Conservation (phyloP, 805 yeast species). For the Wickerhamiella occidentalis region DNA sequence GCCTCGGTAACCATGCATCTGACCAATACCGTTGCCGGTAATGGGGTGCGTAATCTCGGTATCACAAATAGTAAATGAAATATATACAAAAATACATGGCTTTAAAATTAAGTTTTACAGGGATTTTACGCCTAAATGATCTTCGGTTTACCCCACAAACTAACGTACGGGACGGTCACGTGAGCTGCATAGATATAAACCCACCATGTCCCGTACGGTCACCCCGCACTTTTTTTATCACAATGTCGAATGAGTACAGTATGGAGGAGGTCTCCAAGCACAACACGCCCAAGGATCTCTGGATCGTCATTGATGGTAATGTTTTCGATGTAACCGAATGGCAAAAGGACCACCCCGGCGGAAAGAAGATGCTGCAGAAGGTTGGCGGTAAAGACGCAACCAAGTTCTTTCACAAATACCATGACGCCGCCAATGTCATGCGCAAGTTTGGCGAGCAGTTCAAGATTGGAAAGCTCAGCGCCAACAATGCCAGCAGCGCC, state of each 20-base stretch:
- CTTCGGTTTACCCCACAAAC: neutral
- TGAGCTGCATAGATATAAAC: slow-evolving; percentile 1
- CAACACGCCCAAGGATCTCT: slow-evolving; percentile 60
- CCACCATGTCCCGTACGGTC: neutral
- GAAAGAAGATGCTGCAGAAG: slow-evolving; percentile 57
- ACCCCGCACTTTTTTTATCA: slow-evolving; percentile 3
- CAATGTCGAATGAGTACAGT: slow-evolving; percentile 15
- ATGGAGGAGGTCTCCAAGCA: slow-evolving; percentile 52
- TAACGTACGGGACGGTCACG: neutral
- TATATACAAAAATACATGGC: neutral
- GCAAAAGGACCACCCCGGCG: slow-evolving; percentile 70
- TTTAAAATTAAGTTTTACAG: neutral
- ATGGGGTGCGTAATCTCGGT: neutral
- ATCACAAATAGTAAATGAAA: neutral
- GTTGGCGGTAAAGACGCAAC: slow-evolving; percentile 74
- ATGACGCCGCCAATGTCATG: slow-evolving; percentile 30
- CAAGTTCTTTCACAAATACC: slow-evolving; percentile 45
- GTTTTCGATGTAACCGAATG: slow-evolving; percentile 68
- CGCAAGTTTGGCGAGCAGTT: slow-evolving; percentile 27
- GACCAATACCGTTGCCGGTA: neutral
- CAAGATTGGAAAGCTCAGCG: slow-evolving; percentile 25
- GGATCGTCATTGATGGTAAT: slow-evolving; percentile 74
- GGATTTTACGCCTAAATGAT: neutral
- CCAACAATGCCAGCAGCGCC: slow-evolving; percentile 12
- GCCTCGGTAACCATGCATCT: slow-evolving; percentile 1